A percentile compares a stretch with the other conserved stretches of the same genome.
Evolutionary conservation across 306 rosid genomes (phyloP).

Genomic region (Begonia loranthoides): DNA sequence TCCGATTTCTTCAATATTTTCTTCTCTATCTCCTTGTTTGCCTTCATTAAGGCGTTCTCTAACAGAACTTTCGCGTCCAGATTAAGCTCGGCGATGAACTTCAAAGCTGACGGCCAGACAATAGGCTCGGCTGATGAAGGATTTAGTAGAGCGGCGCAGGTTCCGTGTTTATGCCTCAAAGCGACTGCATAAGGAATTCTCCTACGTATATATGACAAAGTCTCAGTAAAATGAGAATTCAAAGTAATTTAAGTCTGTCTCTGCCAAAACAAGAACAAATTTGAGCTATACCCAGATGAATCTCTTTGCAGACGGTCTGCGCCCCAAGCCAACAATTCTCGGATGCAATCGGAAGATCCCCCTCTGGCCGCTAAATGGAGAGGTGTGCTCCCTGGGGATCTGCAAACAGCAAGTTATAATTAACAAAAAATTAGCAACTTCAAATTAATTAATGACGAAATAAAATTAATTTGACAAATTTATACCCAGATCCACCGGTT

Average conservation of each 20-base stretch:
- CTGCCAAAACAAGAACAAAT: background rate
- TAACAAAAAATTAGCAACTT: conserved; percentile 6
- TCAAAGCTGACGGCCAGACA: conserved; percentile 97
- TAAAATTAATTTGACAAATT: conserved; percentile 2
- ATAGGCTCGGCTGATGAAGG: conserved; percentile 91
- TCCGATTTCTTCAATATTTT: conserved; percentile 56
- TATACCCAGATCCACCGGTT: conserved; percentile 77
- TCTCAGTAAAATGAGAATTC: background rate
- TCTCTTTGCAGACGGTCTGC: conserved; percentile 93
- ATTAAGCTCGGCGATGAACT: conserved; percentile 77
- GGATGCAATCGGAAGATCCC: conserved; percentile 80
- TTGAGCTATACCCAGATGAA: conserved; percentile 58
- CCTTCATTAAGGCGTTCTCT: conserved; percentile 79
- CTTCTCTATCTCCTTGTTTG: conserved; percentile 81
- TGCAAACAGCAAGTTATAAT: conserved; percentile 30
- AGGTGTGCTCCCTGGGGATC: conserved; percentile 85
- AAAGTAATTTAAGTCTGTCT: too few species aligned
- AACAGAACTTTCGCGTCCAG: conserved; percentile 68
- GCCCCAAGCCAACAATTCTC: conserved; percentile 89
- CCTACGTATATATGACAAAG: conserved; percentile 26
- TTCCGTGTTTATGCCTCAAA: conserved; percentile 53
- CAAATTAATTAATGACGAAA: background rate
- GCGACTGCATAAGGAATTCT: conserved; percentile 81
- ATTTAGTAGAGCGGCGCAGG: conserved; percentile 85
- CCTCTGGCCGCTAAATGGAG: conserved; percentile 98